phyloP scores from a whole-genome alignment of 805 yeast genomes.

The Wickerhamomyces mucosus region DNA sequence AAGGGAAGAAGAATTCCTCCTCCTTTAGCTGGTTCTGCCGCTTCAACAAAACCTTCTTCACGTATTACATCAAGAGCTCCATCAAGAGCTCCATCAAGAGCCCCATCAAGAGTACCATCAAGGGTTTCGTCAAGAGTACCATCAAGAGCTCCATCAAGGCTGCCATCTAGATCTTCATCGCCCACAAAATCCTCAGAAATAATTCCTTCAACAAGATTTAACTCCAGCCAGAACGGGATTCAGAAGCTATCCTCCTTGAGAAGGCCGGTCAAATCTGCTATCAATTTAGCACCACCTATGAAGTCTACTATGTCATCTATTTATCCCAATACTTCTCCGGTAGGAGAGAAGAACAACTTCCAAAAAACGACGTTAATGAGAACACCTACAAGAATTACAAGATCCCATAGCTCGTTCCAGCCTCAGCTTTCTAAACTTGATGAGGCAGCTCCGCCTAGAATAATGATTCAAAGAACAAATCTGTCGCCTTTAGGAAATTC shows the following conservation, averaged over 20 bases:
- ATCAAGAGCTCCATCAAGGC: constrained; percentile 7
- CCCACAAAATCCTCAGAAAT: constrained; percentile 8
- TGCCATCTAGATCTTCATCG: constrained; percentile 7
- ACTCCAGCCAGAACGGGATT: neutral
- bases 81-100: constrained; percentile 13
- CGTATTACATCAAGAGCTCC: constrained; percentile 14
- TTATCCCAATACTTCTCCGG: no score
- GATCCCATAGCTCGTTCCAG: constrained; percentile 16
- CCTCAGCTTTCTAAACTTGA: constrained; percentile 14
- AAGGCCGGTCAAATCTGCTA: constrained; percentile 5
- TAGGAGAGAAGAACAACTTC: no score
- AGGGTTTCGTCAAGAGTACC: constrained; percentile 9
- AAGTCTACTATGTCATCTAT: constrained; percentile 9
- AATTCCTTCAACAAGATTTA: constrained; percentile 1
- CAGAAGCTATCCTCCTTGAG: constrained; percentile 4
- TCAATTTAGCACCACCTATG: constrained; percentile 6
- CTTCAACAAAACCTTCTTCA: constrained; percentile 14
- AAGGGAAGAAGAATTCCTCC: constrained; percentile 14
- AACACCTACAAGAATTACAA: constrained; percentile 7
- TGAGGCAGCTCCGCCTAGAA: constrained; percentile 7
- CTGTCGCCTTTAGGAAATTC: constrained; percentile 12
- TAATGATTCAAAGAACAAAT: constrained; percentile 4
- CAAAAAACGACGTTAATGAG: constrained; percentile 6
- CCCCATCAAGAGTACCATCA: constrained; percentile 13
- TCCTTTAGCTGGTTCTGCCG: constrained; percentile 9